phyloP scores from a whole-genome alignment of 2,329 filamentous ascomycete species.

The Hirsutella thompsonii region DNA sequence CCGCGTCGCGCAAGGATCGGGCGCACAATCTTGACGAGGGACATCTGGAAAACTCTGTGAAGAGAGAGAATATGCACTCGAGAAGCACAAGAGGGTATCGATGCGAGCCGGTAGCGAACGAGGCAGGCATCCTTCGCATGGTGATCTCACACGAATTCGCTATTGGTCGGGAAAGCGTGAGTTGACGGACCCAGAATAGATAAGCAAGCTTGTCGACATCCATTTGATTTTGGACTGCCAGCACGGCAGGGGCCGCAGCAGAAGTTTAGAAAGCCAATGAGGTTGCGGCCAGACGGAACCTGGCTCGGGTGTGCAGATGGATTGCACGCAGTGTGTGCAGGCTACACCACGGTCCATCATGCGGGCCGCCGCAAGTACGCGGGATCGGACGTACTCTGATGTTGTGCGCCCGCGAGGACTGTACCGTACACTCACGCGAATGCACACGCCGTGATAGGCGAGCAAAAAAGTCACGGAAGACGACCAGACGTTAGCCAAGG shows the following conservation, averaged over 20 bases:
- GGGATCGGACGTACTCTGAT: background rate
- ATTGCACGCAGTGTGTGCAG: conserved; percentile 1
- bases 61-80: no score
- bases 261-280: background rate
- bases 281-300: background rate
- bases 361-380: background rate
- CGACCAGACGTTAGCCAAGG: no score
- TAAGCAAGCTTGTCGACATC: background rate
- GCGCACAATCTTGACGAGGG: background rate
- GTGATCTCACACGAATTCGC: background rate
- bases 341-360: background rate
- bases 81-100: no score
- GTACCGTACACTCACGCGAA: background rate
- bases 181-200: background rate
- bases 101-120: background rate
- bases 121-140: background rate
- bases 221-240: background rate
- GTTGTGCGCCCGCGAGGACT: background rate
- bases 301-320: background rate
- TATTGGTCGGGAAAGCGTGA: background rate
- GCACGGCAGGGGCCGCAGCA: background rate
- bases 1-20: no score
- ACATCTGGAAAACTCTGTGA: background rate
- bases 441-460: no score
- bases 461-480: no score